Conservation (phyloP, 345 rosid species). For the Balakata baccata region DNA sequence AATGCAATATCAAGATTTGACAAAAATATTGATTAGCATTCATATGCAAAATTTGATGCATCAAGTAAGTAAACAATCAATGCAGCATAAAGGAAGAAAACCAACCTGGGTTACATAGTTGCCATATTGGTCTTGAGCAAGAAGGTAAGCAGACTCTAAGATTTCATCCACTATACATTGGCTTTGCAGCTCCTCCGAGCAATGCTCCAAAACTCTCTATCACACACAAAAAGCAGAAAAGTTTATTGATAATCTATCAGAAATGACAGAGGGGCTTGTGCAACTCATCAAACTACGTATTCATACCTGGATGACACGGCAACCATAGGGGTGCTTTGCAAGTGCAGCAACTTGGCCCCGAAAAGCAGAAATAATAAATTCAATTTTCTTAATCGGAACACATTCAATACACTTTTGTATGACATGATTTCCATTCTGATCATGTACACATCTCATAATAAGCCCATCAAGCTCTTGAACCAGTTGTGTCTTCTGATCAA, state of each 20-base stretch:
- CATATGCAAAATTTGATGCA: too few species aligned
- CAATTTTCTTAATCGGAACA: conserved; percentile 68
- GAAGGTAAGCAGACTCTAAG: conserved; percentile 68
- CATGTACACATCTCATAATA: conserved; percentile 85
- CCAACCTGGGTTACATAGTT: conserved; percentile 97
- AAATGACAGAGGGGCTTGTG: conserved; percentile 7
- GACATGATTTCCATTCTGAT: conserved; percentile 97
- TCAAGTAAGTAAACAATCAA: conserved; percentile 3
- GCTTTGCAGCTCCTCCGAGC: conserved; percentile 67
- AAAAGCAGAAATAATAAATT: conserved; percentile 78
- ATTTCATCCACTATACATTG: conserved; percentile 86
- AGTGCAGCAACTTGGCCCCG: conserved; percentile 78
- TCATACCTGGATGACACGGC: conserved; percentile 92
- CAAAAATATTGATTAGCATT: too few species aligned
- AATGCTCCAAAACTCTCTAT: conserved; percentile 94
- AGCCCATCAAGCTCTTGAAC: conserved; percentile 88
- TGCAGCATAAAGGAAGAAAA: neutral
- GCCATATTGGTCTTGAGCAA: conserved; percentile 97
- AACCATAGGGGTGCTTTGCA: conserved; percentile 95
- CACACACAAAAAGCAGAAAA: conserved; percentile 23
- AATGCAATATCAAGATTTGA: neutral
- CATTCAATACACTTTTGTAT: conserved; percentile 94
- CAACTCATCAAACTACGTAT: conserved; percentile 10
- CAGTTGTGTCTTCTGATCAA: conserved; percentile 69
- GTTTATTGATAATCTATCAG: neutral